These are phyloP conservation scores for Fusarium aywerte DNA, from an alignment of 2,329 filamentous ascomycete genomes.

Conservation along the genomic window DNA sequence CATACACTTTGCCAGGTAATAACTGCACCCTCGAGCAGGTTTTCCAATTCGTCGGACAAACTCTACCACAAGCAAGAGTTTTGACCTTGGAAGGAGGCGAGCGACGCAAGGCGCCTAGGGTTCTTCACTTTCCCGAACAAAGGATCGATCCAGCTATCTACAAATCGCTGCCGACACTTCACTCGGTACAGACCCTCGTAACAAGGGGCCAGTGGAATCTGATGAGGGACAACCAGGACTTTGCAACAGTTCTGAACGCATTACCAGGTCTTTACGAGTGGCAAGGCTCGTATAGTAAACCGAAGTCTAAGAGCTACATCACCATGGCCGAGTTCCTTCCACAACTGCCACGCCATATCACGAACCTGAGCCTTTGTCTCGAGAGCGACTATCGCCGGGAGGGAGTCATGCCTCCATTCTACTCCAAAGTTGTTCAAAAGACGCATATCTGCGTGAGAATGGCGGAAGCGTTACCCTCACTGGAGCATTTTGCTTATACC, in stretches of 20 bases:
- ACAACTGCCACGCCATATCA: slow-evolving; percentile 66
- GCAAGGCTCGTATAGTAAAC: slow-evolving; percentile 74
- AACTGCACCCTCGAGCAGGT: slow-evolving; percentile 78
- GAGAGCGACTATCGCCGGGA: slow-evolving; percentile 78
- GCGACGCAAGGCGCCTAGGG: slow-evolving; percentile 77
- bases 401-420: slow-evolving; percentile 68
- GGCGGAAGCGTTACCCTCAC: slow-evolving; percentile 67
- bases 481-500: slow-evolving; percentile 78
- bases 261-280: slow-evolving; percentile 73
- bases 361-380: slow-evolving; percentile 73
- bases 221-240: slow-evolving; percentile 72
- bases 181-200: slow-evolving; percentile 72
- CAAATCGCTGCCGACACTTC: slow-evolving; percentile 58
- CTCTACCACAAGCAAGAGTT: slow-evolving; percentile 70
- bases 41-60: slow-evolving; percentile 69
- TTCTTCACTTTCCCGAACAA: slow-evolving; percentile 54
- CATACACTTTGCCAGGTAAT: slow-evolving; percentile 69
- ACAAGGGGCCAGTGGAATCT: slow-evolving; percentile 83
- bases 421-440: slow-evolving; percentile 66
- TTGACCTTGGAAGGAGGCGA: slow-evolving; percentile 82
- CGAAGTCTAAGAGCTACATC: slow-evolving; percentile 78
- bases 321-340: slow-evolving; percentile 73
- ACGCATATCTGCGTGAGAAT: slow-evolving; percentile 74
- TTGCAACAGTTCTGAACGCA: slow-evolving; percentile 68
- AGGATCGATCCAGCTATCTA: slow-evolving; percentile 38